Percentiles rank a stretch among this genome's conserved stretches.
Evolutionary conservation across 495 filamentous ascomycete species (phyloP).

Genomic region (Penicillium tannophilum): DNA sequence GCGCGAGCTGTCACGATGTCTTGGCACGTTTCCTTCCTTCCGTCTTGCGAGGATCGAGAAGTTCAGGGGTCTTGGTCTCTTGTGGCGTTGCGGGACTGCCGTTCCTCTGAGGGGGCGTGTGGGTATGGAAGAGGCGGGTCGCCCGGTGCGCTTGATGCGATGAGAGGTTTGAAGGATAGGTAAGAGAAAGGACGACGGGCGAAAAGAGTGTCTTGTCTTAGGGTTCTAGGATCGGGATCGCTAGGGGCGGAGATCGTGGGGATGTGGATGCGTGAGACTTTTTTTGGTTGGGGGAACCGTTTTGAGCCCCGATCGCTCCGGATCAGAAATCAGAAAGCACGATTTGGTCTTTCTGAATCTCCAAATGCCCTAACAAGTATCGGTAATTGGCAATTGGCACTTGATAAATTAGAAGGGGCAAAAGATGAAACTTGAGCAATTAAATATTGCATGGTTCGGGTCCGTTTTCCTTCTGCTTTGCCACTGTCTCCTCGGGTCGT

Average conservation of each 20-base stretch:
- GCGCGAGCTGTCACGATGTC: neutral
- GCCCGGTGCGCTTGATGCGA: neutral
- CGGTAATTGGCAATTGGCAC: too few species aligned
- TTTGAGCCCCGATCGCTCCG: neutral
- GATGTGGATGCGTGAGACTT: neutral
- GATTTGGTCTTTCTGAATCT: neutral
- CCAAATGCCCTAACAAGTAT: too few species aligned
- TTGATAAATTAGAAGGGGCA: too few species aligned
- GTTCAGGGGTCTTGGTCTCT: conserved; percentile 1
- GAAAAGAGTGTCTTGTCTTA: neutral
- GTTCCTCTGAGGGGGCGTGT: neutral
- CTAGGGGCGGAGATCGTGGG: neutral
- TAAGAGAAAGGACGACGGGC: neutral
- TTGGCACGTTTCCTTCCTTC: neutral
- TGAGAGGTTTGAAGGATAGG: neutral
- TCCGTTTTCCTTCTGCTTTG: too few species aligned
- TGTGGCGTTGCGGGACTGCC: conserved; percentile 7
- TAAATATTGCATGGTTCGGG: too few species aligned
- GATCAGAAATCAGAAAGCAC: neutral
- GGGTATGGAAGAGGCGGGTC: conserved; percentile 1
- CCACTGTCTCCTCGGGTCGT: too few species aligned
- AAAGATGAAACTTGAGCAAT: too few species aligned
- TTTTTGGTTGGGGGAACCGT: neutral
- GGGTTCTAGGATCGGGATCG: neutral
- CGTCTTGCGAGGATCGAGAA: neutral